Percentiles rank a stretch among this genome's conserved stretches.
These are phyloP conservation scores for Filosporella fistucella DNA, from an alignment of 495 filamentous ascomycete genomes.

Conservation along the genomic window DNA sequence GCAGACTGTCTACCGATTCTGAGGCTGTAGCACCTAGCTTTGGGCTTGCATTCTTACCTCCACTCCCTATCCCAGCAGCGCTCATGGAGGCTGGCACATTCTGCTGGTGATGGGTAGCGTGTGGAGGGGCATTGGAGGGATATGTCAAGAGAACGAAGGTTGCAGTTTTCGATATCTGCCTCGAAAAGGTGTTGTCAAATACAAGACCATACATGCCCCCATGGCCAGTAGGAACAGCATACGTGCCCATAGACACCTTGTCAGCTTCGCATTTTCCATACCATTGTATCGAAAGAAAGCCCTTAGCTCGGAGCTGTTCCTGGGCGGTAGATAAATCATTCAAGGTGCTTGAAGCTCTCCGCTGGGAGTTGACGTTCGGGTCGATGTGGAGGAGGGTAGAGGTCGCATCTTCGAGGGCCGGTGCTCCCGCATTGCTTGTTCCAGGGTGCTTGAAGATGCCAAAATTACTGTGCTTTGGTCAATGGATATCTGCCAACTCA, in stretches of 20 bases:
- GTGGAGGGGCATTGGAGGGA: constrained; percentile 77
- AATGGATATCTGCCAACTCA: constrained; percentile 1
- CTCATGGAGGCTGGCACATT: constrained; percentile 54
- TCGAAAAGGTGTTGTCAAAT: constrained; percentile 98
- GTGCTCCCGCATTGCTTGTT: constrained; percentile 41
- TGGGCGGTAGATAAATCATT: constrained; percentile 57
- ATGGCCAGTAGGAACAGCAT: constrained; percentile 65
- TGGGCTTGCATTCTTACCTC: constrained; percentile 25
- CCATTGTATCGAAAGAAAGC: constrained; percentile 84
- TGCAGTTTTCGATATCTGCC: constrained; percentile 87
- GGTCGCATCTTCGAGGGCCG: constrained; percentile 14
- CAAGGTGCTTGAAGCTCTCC: constrained; percentile 21
- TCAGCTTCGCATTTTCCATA: constrained; percentile 92
- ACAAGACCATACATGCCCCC: constrained; percentile 95
- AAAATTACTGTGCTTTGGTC: constrained; percentile 61
- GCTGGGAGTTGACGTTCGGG: constrained; percentile 5
- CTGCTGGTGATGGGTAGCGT: constrained; percentile 53
- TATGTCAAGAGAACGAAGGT: constrained; percentile 94
- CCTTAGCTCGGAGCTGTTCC: constrained; percentile 79
- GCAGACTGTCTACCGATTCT: constrained; percentile 53
- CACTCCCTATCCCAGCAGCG: constrained; percentile 31
- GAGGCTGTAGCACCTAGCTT: constrained; percentile 37
- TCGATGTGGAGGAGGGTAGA: constrained; percentile 13
- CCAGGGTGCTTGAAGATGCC: constrained; percentile 96
- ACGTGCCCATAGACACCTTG: constrained; percentile 87